Evolutionary conservation across 2,329 filamentous ascomycete genomes (phyloP).

Genomic region (Westerdykella aurantiaca): DNA sequence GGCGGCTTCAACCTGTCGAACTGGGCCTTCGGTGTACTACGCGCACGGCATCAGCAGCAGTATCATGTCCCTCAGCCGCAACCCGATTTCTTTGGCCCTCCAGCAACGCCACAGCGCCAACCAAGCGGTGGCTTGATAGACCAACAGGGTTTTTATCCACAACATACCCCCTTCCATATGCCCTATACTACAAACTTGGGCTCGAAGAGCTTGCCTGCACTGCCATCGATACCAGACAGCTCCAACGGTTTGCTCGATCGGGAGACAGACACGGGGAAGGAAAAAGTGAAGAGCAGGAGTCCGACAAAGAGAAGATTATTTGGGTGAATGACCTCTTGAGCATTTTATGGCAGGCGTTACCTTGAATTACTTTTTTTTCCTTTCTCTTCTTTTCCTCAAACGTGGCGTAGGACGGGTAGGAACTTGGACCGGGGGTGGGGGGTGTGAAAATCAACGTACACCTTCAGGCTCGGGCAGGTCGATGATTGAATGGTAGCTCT

Average conservation of each 20-base stretch:
- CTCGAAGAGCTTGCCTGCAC: slow-evolving; percentile 25
- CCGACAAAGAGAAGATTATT: slow-evolving; percentile 17
- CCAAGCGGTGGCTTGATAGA: slow-evolving; percentile 17
- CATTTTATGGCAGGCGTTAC: too few species aligned
- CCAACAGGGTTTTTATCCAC: slow-evolving; percentile 10
- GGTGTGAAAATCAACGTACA: too few species aligned
- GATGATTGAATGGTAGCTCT: too few species aligned
- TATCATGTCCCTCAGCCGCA: slow-evolving; percentile 9
- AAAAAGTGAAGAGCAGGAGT: slow-evolving; percentile 10
- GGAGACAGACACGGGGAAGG: slow-evolving; percentile 4
- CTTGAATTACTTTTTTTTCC: too few species aligned
- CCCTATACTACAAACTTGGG: slow-evolving; percentile 19
- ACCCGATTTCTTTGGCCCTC: slow-evolving; percentile 13
- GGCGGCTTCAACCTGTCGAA: slow-evolving; percentile 54
- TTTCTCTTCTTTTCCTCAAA: too few species aligned
- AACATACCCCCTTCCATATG: slow-evolving; percentile 21
- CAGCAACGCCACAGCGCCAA: slow-evolving; percentile 29
- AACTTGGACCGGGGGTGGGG: too few species aligned
- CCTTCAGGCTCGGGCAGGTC: too few species aligned
- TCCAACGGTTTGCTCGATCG: not conserved
- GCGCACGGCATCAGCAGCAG: slow-evolving; percentile 32
- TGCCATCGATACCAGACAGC: slow-evolving; percentile 8
- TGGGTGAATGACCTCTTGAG: slow-evolving; percentile 4
- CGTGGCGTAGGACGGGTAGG: too few species aligned
- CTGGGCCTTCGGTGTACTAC: slow-evolving; percentile 54